Evolutionary conservation across 345 rosid genomes (phyloP), one percentile per base, ranked within the genome.

Genomic region (Corchorus capsularis): DNA sequence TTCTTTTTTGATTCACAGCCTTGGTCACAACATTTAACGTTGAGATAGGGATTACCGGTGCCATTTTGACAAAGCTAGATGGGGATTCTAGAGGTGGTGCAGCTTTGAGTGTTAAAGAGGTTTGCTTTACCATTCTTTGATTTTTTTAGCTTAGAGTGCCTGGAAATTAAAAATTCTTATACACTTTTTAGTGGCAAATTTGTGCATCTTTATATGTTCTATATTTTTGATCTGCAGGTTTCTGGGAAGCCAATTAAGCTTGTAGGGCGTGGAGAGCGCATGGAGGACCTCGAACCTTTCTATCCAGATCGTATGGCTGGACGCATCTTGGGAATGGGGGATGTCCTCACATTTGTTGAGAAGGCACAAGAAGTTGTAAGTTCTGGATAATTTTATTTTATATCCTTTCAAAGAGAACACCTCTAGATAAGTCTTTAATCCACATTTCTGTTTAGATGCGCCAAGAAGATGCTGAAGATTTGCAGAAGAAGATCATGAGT

Each of bases 1-100:
- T 65, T 78, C 19, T 54, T 39, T 45, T 69, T 35, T 22, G 53
- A 81, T 75, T 80, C 19, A 59, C 94, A 96, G 99, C 97, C 35
- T 73, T 96, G 85, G 97, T 96, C 81, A 92, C 98, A 34, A 89
- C 97, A 34, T 96, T 96, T 89, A 96, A 96, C 78, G 84, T 93
- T 55, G 99, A 93, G 90, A 96, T 96, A 69, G 99, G 99, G 75
- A 96, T 96, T 79, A 93, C 99, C 27, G 98, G 99, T 80, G 99
- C 98, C 81, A 96, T 96, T 82, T 87, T 96, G 88, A 93, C 99
- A 49, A 96, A 96, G 92, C 85, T 96, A 78, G 99, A 96, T 72
- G 98, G 99, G 20, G 99, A 96, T 84, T 96, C 99, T 76, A 89
- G 99, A 90, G 99, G 98, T 77, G 98, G 99, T 62, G 98, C 99